Base-by-base conservation (phyloP, 164 flowering plant species). In the Piper betle region DNA sequence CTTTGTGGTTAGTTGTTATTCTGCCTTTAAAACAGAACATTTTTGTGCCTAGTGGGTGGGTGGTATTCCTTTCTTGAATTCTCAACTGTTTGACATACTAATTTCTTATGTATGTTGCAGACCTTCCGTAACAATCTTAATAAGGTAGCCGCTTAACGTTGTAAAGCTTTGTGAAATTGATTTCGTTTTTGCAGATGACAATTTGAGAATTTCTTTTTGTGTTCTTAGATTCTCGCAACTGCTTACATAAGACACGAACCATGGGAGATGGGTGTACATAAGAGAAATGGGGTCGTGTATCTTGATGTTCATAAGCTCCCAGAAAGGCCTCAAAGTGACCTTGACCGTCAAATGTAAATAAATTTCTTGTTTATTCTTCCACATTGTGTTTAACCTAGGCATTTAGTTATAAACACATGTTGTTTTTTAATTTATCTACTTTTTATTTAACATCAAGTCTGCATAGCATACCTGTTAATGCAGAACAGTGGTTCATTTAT, bases 231-330 rank as follows among this genome's bases (percentile, higher is more conserved):
- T 69, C 40, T 94, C 75, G 93, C 86, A 50, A 87, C 99, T 70
- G 87, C 91, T 65, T 94, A 94, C 69, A 75, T 79, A 66, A 81
- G 83, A 67, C 72, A 88, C 64, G 96, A 94, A 61, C 87, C 99
- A 54, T 94, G 99, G 99, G 99, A 88, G 71, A 91, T 94, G 99
- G 99, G 99, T 20, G 97, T 94, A 68, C 99, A 94, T 62, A 94
- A 88, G 78, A 84, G 96, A 74, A 91, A 88, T 56, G 99, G 99
- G 11, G 91, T 85, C 42, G 86, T 94, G 53, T 94, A 91, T 79
- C 96, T 94, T 71, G 96, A 94, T 82, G 99, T 94, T 67, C 99
- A 91, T 73, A 94, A 91, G 70, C 74, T 91, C 38, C 93, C 91
- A 19, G 97, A 88, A 80, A 84, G 95, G 68, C 93, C 91, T 58